Evolutionary conservation across 2,329 filamentous ascomycete species (phyloP).

Genomic region (Cytospora schulzeri): DNA sequence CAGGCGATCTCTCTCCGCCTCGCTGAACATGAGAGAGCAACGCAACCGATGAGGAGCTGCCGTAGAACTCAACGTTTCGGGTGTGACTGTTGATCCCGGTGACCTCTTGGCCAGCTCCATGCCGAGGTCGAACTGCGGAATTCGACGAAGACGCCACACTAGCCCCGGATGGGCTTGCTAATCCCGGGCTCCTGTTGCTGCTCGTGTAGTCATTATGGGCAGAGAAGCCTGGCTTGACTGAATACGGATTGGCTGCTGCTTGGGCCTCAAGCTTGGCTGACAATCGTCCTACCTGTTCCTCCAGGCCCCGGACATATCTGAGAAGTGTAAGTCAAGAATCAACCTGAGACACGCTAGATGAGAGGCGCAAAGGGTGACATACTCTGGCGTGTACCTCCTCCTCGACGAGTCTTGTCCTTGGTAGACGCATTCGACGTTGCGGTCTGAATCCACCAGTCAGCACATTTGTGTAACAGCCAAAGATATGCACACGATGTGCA

Average conservation of each 20-base stretch:
- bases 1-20: slow-evolving; percentile 31
- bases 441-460: slow-evolving; percentile 22
- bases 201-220: slow-evolving; percentile 10
- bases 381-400: slow-evolving; percentile 32
- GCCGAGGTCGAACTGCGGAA: slow-evolving; percentile 32
- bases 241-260: slow-evolving; percentile 7
- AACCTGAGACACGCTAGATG: neutral
- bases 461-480: neutral
- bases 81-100: slow-evolving; percentile 49
- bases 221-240: slow-evolving; percentile 20
- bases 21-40: slow-evolving; percentile 45
- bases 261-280: slow-evolving; percentile 20
- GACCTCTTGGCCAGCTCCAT: slow-evolving; percentile 41
- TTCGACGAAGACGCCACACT: slow-evolving; percentile 30
- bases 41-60: slow-evolving; percentile 49
- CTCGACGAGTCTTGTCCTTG: slow-evolving; percentile 32
- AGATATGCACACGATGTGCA: neutral
- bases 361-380: slow-evolving; percentile 10
- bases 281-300: slow-evolving; percentile 24
- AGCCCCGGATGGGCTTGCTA: slow-evolving; percentile 24
- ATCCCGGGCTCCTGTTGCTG: slow-evolving; percentile 28
- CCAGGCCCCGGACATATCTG: slow-evolving; percentile 32
- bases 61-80: slow-evolving; percentile 50
- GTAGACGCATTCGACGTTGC: slow-evolving; percentile 35
- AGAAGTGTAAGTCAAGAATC: slow-evolving; percentile 9